These are phyloP conservation scores for Ceratobasidium sp. DNA, from an alignment of 1,284 basidiomycete species.

Conservation along the genomic window DNA sequence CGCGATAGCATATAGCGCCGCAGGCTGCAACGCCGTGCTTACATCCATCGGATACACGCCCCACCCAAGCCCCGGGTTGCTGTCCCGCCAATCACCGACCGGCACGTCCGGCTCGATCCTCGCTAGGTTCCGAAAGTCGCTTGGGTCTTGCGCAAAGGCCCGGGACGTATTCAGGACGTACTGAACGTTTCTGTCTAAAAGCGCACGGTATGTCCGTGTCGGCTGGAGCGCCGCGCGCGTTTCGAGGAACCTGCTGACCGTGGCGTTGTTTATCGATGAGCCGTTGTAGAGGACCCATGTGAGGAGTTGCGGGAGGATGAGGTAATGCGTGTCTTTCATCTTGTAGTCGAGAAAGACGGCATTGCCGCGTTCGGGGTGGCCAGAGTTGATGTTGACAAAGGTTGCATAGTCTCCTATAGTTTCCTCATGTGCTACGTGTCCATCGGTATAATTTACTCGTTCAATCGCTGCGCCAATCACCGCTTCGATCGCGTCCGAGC, in stretches of 20 bases:
- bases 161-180: slow-evolving; percentile 52
- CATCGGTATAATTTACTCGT: slow-evolving; percentile 56
- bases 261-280: slow-evolving; percentile 52
- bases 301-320: background rate
- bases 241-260: slow-evolving; percentile 49
- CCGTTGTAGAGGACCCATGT: slow-evolving; percentile 22
- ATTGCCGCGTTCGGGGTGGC: slow-evolving; percentile 56
- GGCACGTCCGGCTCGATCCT: slow-evolving; percentile 54
- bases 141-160: slow-evolving; percentile 54
- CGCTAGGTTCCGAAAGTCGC: slow-evolving; percentile 50
- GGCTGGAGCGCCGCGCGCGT: slow-evolving; percentile 43
- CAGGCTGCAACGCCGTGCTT: slow-evolving; percentile 61
- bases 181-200: slow-evolving; percentile 54
- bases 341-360: slow-evolving; percentile 58
- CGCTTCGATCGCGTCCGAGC: slow-evolving; percentile 56
- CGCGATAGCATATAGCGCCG: slow-evolving; percentile 60
- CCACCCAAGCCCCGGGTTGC: slow-evolving; percentile 60
- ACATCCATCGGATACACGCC: slow-evolving; percentile 63
- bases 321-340: slow-evolving; percentile 42
- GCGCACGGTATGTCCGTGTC: slow-evolving; percentile 53
- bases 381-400: slow-evolving; percentile 55
- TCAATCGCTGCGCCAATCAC: slow-evolving; percentile 59
- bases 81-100: slow-evolving; percentile 65
- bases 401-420: slow-evolving; percentile 53
- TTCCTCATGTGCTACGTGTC: slow-evolving; percentile 59